Evolutionary conservation across 257 asterid species (phyloP).

Genomic region (Gentiana straminea): DNA sequence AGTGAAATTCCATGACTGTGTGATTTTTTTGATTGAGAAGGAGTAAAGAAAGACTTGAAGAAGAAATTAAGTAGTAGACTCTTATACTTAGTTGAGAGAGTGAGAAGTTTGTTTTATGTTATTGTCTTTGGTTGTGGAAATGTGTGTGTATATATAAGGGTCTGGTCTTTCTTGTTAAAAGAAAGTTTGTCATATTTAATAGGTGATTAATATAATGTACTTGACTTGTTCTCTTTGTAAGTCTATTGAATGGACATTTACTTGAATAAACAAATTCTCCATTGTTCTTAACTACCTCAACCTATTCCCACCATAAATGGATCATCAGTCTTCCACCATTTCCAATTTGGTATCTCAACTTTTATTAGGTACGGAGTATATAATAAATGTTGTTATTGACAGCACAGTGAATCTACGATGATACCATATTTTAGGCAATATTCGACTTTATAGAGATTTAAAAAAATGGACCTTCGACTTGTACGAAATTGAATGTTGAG

Average conservation of each 20-base stretch:
- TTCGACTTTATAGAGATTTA: too few species aligned
- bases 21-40: background rate
- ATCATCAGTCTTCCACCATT: too few species aligned
- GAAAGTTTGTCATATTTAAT: background rate
- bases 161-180: background rate
- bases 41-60: background rate
- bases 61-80: background rate
- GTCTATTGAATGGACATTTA: background rate
- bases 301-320: background rate
- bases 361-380: too few species aligned
- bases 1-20: conserved; percentile 6
- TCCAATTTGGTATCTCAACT: too few species aligned
- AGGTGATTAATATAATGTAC: background rate
- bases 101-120: conserved; percentile 1
- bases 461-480: too few species aligned
- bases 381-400: too few species aligned
- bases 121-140: background rate
- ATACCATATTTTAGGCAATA: too few species aligned
- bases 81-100: background rate
- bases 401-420: too few species aligned
- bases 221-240: background rate
- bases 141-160: background rate
- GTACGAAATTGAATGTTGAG: too few species aligned
- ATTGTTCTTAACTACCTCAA: background rate
- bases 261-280: background rate